Conservation (phyloP, 2,329 filamentous ascomycete species). For the Pseudocercospora fuligena region DNA sequence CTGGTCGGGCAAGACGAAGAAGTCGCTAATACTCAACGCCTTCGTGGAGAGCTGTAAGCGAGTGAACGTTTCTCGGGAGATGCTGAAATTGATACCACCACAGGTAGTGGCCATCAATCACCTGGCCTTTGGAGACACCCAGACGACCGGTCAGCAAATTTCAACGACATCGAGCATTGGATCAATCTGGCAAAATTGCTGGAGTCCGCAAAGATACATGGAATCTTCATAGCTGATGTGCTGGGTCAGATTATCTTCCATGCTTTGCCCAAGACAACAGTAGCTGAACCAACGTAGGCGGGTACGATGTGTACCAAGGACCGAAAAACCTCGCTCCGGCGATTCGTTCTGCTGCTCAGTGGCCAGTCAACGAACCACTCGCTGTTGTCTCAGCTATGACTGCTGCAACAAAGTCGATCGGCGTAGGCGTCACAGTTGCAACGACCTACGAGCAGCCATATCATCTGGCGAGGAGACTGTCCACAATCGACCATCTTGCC, state of each 20-base stretch:
- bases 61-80: background rate
- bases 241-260: conserved; percentile 54
- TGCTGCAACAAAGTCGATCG: conserved; percentile 66
- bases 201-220: conserved; percentile 66
- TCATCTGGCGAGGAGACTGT: conserved; percentile 64
- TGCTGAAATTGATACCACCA: background rate
- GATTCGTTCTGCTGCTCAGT: conserved; percentile 62
- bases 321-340: conserved; percentile 53
- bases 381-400: conserved; percentile 70
- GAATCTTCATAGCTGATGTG: conserved; percentile 68
- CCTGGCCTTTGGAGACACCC: conserved; percentile 67
- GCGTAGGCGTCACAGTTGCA: conserved; percentile 65
- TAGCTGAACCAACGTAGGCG: conserved; percentile 58
- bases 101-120: conserved; percentile 56
- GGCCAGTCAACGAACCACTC: conserved; percentile 56
- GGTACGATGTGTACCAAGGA: conserved; percentile 64
- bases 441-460: conserved; percentile 68
- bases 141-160: conserved; percentile 64
- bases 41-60: conserved; percentile 47
- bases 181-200: conserved; percentile 65
- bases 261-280: conserved; percentile 45
- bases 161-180: conserved; percentile 67
- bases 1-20: conserved; percentile 34
- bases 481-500: conserved; percentile 66
- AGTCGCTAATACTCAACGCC: conserved; percentile 48